Evolutionary conservation across 148 eudicot species (phyloP), one percentile per base, ranked within the genome.

Genomic region (Camellia sinensis): DNA sequence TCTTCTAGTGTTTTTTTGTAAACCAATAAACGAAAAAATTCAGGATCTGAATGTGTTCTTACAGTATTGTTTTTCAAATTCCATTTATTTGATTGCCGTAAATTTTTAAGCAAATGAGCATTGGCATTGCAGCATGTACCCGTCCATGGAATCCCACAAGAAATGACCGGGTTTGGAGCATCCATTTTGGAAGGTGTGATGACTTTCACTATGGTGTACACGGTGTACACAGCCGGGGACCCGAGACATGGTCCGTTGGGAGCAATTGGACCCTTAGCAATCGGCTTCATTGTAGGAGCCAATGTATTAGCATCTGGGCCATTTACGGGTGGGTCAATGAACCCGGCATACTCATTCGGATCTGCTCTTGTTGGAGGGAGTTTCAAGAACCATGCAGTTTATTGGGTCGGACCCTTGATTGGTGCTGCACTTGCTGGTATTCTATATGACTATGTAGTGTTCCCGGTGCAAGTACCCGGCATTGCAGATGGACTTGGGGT

Each of bases 161-260:
- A 93, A 41, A 95, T 95, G 98, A 92, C 98, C 52, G 97, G 97
- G 73, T 91, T 95, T 4, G 98, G 96, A 81, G 97, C 94, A 62
- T 86, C 97, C 64, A 69, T 91, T 5, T 72, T 95, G 44, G 98
- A 95, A 86, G 96, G 91, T 0, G 88, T 89, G 12, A 83, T 90
- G 83, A 95, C 98, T 48, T 95, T 95, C 19, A 89, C 89, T 0
- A 62, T 95, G 66, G 98, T 95, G n/a, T 95, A 87, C 88, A 90
- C 93, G 0, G 86, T 90, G 7, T 95, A 87, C 21, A 88, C 91
- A 57, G 87, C 92, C 0, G 81, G 74, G 8, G 94, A 93, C 81
- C 88, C 91, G 52, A 90, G 93, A 67, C 89, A 88, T 41, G 93
- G 91, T 2, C 83, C 84, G 41, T 56, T 86, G 63, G 88, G 88